These are phyloP conservation scores for Postia placenta DNA, from an alignment of 768 basidiomycete species.

Conservation along the genomic window DNA sequence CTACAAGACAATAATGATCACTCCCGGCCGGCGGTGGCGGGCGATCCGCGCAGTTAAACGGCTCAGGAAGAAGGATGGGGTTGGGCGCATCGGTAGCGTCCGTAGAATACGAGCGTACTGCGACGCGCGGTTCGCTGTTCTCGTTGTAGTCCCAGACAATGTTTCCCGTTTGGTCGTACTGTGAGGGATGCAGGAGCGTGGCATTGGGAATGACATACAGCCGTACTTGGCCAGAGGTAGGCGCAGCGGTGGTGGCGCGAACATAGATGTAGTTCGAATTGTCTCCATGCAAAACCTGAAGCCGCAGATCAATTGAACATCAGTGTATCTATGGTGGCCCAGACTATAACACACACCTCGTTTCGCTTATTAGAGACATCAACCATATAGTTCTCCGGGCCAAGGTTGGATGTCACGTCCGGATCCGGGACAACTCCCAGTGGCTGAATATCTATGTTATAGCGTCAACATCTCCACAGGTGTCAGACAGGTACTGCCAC, in stretches of 20 bases:
- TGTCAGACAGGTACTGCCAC: neutral
- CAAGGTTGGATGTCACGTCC: neutral
- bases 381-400: neutral
- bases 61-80: neutral
- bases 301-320: no score
- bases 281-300: neutral
- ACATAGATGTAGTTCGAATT: neutral
- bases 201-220: neutral
- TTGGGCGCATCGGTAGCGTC: neutral
- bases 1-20: neutral
- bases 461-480: neutral
- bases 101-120: neutral
- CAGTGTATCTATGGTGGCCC: no score
- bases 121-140: neutral
- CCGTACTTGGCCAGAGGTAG: neutral
- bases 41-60: neutral
- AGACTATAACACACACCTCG: neutral
- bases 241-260: neutral
- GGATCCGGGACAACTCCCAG: neutral
- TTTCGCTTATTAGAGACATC: neutral
- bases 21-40: neutral
- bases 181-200: neutral
- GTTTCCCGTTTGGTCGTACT: neutral
- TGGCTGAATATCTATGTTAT: neutral
- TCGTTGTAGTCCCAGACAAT: neutral